Evolutionary conservation across 1,139 yeast genomes (phyloP).

Genomic region (Pichia sp.): DNA sequence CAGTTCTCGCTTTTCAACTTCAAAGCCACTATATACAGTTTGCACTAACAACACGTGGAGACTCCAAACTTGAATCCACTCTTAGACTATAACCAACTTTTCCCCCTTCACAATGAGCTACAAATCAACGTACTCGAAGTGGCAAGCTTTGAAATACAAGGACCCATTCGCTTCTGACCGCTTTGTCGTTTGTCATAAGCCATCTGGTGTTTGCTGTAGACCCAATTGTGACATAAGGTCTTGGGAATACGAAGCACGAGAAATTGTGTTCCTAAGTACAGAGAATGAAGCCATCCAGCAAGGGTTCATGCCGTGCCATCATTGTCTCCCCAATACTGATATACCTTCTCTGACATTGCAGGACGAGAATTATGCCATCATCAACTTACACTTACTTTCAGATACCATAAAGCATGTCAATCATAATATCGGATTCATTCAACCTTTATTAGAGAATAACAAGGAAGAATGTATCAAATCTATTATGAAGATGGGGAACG

Average conservation of each 20-base stretch:
- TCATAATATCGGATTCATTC: conserved; percentile 48
- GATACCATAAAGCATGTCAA: conserved; percentile 55
- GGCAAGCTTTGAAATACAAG: conserved; percentile 61
- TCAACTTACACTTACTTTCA: conserved; percentile 47
- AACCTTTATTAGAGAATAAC: conserved; percentile 43
- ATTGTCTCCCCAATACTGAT: conserved; percentile 36
- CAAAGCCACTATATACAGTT: too few relatives aligned
- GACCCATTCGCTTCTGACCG: conserved; percentile 61
- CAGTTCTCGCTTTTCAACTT: too few relatives aligned
- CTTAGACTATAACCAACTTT: too few relatives aligned
- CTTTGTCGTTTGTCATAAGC: conserved; percentile 45
- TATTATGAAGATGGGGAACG: conserved; percentile 14
- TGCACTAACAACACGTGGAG: too few relatives aligned
- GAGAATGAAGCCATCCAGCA: conserved; percentile 36
- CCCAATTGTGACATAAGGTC: conserved; percentile 51
- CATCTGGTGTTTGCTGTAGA: conserved; percentile 43
- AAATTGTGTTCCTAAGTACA: conserved; percentile 36
- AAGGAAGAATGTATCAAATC: conserved; percentile 29
- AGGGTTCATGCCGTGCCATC: conserved; percentile 47
- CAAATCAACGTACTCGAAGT: conserved; percentile 40
- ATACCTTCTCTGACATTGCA: conserved; percentile 7
- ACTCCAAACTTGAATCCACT: too few relatives aligned
- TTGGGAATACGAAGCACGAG: conserved; percentile 30
- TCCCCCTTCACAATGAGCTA: too few relatives aligned
- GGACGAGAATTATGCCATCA: conserved; percentile 23